Base-by-base conservation (phyloP, 768 basidiomycete species). In the Pleurotus tuoliensis region DNA sequence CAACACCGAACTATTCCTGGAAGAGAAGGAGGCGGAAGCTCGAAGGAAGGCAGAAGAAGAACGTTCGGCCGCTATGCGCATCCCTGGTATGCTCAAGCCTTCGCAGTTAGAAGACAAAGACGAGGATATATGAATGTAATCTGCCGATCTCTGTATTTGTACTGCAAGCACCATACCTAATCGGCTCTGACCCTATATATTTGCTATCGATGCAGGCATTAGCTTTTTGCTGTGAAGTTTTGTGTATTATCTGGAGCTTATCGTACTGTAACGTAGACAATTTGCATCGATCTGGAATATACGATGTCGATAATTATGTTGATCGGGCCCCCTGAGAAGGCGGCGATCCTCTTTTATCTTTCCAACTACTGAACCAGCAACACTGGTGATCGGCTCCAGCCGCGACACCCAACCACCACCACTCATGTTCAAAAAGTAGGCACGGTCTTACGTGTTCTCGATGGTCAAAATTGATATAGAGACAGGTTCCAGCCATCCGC, bases 71-170 rank as follows among this genome's bases (percentile, higher is more conserved):
- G 94, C 94, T 22, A 90, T 92, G 81, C 83, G 91, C 62, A 93
- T 98, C 58, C 96, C 95, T n/a, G 97, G 97, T 41, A 90, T 98
- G 90, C 81, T 98, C 69, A 97, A 97, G 72, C 95, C 94, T 40
- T 90, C 88, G 63, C 92, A 95, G 71, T 68, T 98, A 69, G 92
- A 95, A 68, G 94, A 96, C 74, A 91, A 90, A 73, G 93, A 95
- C 67, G 90, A 92, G 73, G 90, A 92, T 76, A 91, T 82, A 62
- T 86, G 68, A 83, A 34, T 34, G 8, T 34, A 34, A 34, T 34
- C 30, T 34, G 30, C 9, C 30, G 30, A 34, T 30, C 30, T 9
- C 30, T 34, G 30, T 34, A 34, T 34, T 34, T 34, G 30, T 34
- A 34, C 30, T 34, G 30, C 30, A 34, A 11, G 8, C 11, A 9